A percentile compares a stretch with the other conserved stretches of the same genome.
Conservation (phyloP, 2,329 filamentous ascomycete species). For the Diaporthe longicolla region DNA sequence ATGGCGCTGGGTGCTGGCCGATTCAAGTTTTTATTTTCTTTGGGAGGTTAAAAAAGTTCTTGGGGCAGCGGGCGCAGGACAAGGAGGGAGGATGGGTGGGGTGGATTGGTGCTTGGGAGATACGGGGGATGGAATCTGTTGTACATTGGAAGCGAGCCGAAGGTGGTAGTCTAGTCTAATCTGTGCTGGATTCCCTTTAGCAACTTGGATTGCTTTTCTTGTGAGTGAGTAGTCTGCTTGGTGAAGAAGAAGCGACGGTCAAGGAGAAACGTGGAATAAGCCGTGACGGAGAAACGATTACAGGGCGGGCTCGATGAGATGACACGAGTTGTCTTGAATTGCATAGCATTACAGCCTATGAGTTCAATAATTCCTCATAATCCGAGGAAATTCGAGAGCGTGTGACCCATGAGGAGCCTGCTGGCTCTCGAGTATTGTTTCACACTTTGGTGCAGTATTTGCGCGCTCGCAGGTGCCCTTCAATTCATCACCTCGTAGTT, state of each 20-base stretch:
- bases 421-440: too few species aligned
- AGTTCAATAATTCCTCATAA: too few species aligned
- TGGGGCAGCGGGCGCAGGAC: not conserved
- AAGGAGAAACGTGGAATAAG: too few species aligned
- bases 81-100: not conserved
- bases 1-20: slow-evolving; percentile 21
- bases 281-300: too few species aligned
- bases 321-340: too few species aligned
- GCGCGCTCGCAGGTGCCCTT: too few species aligned
- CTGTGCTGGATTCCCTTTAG: not conserved
- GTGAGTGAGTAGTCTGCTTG: not conserved
- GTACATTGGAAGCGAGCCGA: not conserved
- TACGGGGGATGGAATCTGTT: not conserved
- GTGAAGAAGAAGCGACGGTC: not conserved
- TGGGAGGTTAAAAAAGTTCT: not conserved
- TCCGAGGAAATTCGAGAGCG: too few species aligned
- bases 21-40: not conserved
- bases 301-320: too few species aligned
- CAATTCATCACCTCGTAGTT: too few species aligned
- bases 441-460: too few species aligned
- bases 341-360: too few species aligned
- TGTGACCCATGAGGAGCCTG: too few species aligned
- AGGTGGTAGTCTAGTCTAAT: not conserved
- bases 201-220: not conserved
- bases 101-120: not conserved